These are phyloP conservation scores for Termitomyces sp. DNA, from an alignment of 768 basidiomycete genomes.

Conservation along the genomic window DNA sequence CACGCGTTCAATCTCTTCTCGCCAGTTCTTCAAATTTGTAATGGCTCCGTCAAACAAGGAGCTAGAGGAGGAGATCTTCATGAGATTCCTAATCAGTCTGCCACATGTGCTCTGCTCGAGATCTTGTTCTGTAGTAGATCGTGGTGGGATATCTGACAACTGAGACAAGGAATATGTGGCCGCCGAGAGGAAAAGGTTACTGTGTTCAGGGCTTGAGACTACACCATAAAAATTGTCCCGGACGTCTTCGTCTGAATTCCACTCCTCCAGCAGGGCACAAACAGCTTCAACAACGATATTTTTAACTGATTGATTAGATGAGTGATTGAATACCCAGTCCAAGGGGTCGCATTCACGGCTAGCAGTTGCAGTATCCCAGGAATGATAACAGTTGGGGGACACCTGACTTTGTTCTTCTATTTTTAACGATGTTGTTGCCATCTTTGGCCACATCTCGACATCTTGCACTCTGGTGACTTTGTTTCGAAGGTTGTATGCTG, in stretches of 20 bases:
- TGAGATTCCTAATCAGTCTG: background rate
- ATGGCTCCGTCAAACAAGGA: background rate
- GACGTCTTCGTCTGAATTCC: background rate
- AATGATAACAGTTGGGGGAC: background rate
- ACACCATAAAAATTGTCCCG: background rate
- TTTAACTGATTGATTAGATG: background rate
- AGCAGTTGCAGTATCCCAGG: background rate
- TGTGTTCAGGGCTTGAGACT: background rate
- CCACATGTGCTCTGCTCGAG: background rate
- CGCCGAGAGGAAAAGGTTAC: background rate
- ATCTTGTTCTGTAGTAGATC: background rate
- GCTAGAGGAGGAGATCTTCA: background rate
- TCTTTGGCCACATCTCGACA: background rate
- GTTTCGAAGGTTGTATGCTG: background rate
- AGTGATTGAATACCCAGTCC: slow-evolving; percentile 1
- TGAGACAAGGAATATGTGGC: background rate
- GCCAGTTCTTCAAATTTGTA: background rate
- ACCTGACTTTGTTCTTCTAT: background rate
- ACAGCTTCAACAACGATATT: background rate
- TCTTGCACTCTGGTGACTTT: background rate
- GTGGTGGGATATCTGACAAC: background rate
- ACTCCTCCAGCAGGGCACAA: slow-evolving; percentile 1
- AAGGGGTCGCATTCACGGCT: background rate
- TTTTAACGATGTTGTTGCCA: background rate
- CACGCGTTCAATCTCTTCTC: background rate